phyloP scores from a whole-genome alignment of 2,329 filamentous ascomycete species.

The Aspergillus costaricaensis region DNA sequence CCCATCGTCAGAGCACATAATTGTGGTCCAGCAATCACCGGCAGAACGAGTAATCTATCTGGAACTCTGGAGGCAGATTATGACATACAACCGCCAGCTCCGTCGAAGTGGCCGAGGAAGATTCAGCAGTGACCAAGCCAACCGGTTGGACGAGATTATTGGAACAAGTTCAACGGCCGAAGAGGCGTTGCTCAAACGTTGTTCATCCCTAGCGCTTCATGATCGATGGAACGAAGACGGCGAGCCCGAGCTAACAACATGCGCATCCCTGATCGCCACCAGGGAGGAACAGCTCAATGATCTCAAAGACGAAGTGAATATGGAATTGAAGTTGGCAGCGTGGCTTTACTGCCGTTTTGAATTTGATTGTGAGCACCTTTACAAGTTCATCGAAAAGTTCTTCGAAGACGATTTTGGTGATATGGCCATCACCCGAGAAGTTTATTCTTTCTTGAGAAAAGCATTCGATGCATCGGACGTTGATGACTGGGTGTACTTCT shows the following conservation, averaged over 20 bases:
- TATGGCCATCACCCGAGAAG: conserved; percentile 24
- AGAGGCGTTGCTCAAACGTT: conserved; percentile 56
- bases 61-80: conserved; percentile 57
- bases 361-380: conserved; percentile 26
- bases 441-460: conserved; percentile 23
- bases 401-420: conserved; percentile 34
- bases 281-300: conserved; percentile 27
- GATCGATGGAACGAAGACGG: conserved; percentile 28
- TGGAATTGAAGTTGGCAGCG: conserved; percentile 30
- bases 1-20: conserved; percentile 45
- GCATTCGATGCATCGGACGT: conserved; percentile 20
- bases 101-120: conserved; percentile 27
- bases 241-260: conserved; percentile 33
- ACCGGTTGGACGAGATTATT: conserved; percentile 51
- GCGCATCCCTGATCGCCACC: conserved; percentile 31
- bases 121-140: conserved; percentile 29
- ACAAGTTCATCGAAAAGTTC: conserved; percentile 32
- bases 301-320: conserved; percentile 24
- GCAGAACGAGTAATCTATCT: conserved; percentile 57
- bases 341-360: conserved; percentile 34
- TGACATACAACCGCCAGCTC: conserved; percentile 52
- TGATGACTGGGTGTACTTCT: conserved; percentile 37
- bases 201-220: conserved; percentile 39
- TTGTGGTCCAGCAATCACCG: conserved; percentile 47
- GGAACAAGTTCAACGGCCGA: conserved; percentile 50